A percentile compares a stretch with the other conserved stretches of the same genome.
phyloP scores from a whole-genome alignment of 148 eudicot genomes.

The Amaranthus cruentus region DNA sequence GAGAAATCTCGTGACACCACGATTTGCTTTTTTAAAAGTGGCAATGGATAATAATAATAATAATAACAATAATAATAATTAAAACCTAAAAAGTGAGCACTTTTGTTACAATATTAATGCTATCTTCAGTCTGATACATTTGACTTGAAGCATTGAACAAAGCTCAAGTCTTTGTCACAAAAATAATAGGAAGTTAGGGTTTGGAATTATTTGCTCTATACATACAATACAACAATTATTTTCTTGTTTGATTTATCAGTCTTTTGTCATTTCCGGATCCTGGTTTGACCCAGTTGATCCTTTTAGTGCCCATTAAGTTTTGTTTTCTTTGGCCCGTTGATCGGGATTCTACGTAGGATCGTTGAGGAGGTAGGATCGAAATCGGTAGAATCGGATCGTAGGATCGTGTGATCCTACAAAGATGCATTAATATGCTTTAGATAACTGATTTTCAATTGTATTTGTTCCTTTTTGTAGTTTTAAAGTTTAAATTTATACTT shows the following conservation, averaged over 20 bases:
- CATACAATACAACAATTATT: background rate
- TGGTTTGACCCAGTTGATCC: background rate
- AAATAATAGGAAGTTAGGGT: background rate
- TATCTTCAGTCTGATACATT: conserved; percentile 21
- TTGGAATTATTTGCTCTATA: conserved; percentile 18
- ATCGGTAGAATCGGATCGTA: too few species aligned
- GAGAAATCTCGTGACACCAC: conserved; percentile 4
- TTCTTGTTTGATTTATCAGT: conserved; percentile 10
- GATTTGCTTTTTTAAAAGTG: background rate
- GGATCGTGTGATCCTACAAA: too few species aligned
- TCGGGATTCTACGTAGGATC: too few species aligned
- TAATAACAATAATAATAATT: background rate
- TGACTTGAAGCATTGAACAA: conserved; percentile 19
- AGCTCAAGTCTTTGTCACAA: background rate
- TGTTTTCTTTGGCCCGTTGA: too few species aligned
- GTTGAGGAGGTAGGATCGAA: too few species aligned
- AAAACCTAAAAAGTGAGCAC: background rate
- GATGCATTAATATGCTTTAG: too few species aligned
- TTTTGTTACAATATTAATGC: background rate
- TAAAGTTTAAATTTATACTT: too few species aligned
- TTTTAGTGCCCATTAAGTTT: too few species aligned
- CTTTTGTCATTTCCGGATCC: background rate
- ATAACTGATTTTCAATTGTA: too few species aligned
- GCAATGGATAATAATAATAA: background rate
- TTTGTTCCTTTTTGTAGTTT: too few species aligned